Base-by-base conservation (phyloP, 192 early-diverging fungal genomes). In the Phycomyces blakesleeanus region DNA sequence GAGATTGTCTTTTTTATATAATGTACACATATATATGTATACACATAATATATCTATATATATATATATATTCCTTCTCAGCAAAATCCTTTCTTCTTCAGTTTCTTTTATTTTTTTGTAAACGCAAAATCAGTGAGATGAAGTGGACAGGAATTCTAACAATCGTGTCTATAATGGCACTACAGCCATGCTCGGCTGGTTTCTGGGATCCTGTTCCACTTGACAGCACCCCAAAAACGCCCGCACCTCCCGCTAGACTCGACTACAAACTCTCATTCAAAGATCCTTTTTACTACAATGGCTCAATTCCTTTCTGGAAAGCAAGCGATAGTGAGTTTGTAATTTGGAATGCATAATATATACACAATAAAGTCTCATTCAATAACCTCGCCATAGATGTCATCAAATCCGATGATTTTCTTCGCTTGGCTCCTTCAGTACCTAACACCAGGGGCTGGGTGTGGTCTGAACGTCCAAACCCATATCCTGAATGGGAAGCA, bases 401-500 rank as follows among this genome's bases (percentile, higher is more conserved):
- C 14, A 37, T 72, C 18, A 61, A 57, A 34, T 66, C 83, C 3
- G 22, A 58, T 8, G 76, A 87, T 11, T 78, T 78, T 61, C 69
- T 87, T 49, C 75, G 89, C 3, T 67, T 93, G 38, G 76, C 87
- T 18, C 76, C 85, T 2, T 84, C 81, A 53, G 76, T 91, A 4
- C 84, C 85, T 12, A 63, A 79, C 27, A 59, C 69, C 16, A 53
- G 62, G 3, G 89, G 89, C 14, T 50, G 77, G 12, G 70, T 94
- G 29, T 91, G 90, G 89, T 69, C 84, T 6, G 63, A 56, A 3
- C 40, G 65, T 0, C 75, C 82, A 0, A 92, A 92, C 55, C 53
- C 70, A 14, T 72, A 92, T 77, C 71, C 77, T 63, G 83, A 89
- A 42, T 94, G 90, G 90, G 79, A 88, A 56, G 83, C 87, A 21